These are phyloP conservation scores for Kwoniella sp. DNA, from an alignment of 768 basidiomycete genomes.

Conservation along the genomic window DNA sequence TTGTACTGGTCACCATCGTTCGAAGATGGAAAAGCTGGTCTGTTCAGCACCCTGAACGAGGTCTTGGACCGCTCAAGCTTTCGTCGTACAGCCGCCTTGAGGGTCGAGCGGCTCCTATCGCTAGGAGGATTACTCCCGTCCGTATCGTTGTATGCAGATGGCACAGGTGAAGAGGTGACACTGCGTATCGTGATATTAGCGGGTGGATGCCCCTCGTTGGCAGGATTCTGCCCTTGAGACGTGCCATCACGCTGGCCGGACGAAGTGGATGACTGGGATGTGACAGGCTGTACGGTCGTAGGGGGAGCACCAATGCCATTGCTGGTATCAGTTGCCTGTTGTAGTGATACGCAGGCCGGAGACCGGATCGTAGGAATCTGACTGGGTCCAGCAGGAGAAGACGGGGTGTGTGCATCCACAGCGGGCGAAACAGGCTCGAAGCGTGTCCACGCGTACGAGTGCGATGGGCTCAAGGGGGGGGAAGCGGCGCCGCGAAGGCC, in stretches of 20 bases:
- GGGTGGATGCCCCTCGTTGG: not conserved
- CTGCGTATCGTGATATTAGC: not conserved
- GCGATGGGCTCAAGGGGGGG: not conserved
- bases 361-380: not conserved
- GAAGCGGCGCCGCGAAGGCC: not conserved
- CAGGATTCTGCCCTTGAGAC: not conserved
- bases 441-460: not conserved
- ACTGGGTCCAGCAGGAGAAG: not conserved
- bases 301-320: not conserved
- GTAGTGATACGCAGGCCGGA: not conserved
- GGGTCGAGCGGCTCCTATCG: not conserved
- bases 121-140: not conserved
- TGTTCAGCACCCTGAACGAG: constrained; percentile 21
- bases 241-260: no score
- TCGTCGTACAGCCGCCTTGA: constrained; percentile 22
- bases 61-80: constrained; percentile 29
- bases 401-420: not conserved
- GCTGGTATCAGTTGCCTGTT: not conserved
- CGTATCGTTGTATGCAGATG: not conserved
- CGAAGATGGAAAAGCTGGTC: no score
- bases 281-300: not conserved
- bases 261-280: not conserved
- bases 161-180: not conserved
- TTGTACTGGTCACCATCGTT: not conserved
- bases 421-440: not conserved